phyloP scores from a whole-genome alignment of 768 basidiomycete genomes.

The Phylloporus arenicola region DNA sequence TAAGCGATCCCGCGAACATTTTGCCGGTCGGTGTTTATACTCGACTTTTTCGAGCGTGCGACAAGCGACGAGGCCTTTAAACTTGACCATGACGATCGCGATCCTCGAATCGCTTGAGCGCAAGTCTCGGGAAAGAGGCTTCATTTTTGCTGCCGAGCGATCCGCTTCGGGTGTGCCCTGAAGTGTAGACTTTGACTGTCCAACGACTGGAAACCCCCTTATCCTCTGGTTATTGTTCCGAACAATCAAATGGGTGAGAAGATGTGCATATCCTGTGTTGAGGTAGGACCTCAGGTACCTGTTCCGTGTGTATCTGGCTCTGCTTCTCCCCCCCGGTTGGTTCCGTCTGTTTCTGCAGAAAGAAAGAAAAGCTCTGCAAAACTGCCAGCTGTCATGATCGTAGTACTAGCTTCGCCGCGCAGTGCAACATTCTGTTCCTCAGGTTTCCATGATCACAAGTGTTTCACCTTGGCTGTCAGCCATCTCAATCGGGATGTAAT shows the following conservation, averaged over 20 bases:
- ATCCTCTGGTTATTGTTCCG: not conserved
- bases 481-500: slow-evolving; percentile 14
- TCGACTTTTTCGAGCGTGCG: slow-evolving; percentile 6
- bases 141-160: slow-evolving; percentile 24
- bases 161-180: slow-evolving; percentile 5
- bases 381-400: slow-evolving; percentile 3
- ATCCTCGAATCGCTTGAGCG: slow-evolving; percentile 27
- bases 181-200: slow-evolving; percentile 1
- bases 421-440: not conserved
- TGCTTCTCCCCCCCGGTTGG: not conserved
- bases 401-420: not conserved
- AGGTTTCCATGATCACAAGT: slow-evolving; percentile 16
- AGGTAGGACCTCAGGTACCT: slow-evolving; percentile 21
- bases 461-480: slow-evolving; percentile 15
- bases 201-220: not conserved
- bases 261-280: slow-evolving; percentile 3
- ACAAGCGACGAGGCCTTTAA: slow-evolving; percentile 27
- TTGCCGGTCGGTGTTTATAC: slow-evolving; percentile 23
- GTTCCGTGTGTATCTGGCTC: not conserved
- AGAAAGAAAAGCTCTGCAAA: slow-evolving; percentile 5
- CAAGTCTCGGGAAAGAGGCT: slow-evolving; percentile 12
- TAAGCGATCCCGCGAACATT: slow-evolving; percentile 32
- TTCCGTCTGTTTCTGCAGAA: not conserved
- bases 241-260: slow-evolving; percentile 2
- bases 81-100: slow-evolving; percentile 22